Evolutionary conservation across 495 filamentous ascomycete genomes (phyloP).

Genomic region (Cetradonia linearis): DNA sequence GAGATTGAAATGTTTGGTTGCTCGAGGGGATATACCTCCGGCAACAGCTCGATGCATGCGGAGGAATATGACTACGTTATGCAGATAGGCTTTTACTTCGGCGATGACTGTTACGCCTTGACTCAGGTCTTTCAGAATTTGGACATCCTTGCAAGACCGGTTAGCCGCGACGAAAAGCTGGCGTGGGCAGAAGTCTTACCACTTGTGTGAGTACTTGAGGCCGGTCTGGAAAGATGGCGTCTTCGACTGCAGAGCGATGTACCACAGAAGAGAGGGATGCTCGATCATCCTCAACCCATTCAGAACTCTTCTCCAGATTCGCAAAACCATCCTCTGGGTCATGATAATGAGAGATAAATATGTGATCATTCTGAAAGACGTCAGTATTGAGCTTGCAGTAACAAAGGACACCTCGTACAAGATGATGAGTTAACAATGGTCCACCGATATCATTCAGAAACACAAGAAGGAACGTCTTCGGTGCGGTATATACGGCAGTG

Average conservation of each 20-base stretch:
- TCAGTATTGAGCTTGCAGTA: conserved; percentile 13
- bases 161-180: not conserved
- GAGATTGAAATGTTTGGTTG: conserved; percentile 63
- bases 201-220: not conserved
- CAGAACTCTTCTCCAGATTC: conserved; percentile 53
- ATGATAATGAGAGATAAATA: conserved; percentile 86
- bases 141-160: conserved; percentile 31
- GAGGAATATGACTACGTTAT: conserved; percentile 77
- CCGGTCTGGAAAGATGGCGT: conserved; percentile 2
- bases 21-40: conserved; percentile 63
- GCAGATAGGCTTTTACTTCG: conserved; percentile 69
- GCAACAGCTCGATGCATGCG: conserved; percentile 75
- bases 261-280: conserved; percentile 39
- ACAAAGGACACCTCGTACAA: conserved; percentile 31
- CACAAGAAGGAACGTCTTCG: conserved; percentile 71
- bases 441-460: conserved; percentile 48
- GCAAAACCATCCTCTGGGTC: conserved; percentile 58
- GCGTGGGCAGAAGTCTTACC: not conserved
- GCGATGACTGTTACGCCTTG: conserved; percentile 39
- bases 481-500: conserved; percentile 59
- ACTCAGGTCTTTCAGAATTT: conserved; percentile 32
- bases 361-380: conserved; percentile 56
- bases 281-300: conserved; percentile 38
- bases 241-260: conserved; percentile 24
- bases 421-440: conserved; percentile 35